Base-by-base conservation (phyloP, 2,329 filamentous ascomycete species). In the Biscogniauxia marginata region DNA sequence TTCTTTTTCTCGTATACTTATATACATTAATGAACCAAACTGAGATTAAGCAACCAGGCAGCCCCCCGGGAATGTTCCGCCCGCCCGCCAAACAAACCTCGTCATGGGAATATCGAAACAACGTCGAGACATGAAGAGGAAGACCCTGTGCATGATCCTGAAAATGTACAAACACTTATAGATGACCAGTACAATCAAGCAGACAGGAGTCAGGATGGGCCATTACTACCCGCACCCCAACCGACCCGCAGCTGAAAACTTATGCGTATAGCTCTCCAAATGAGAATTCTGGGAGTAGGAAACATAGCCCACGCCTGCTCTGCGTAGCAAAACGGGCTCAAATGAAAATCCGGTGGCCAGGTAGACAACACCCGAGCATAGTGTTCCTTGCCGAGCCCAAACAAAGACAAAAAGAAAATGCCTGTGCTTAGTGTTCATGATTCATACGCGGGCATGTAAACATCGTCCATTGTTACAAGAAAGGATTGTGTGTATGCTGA, bases 361-460 rank as follows among this genome's bases (percentile, higher is more conserved):
- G 30, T 16, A n/a, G 30, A 39, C 9, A 3, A 39, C 13, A 3
- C 13, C 30, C 30, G 13, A 8, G 30, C 13, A 39, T 39, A 1
- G 2, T 39, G 30, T 16, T n/a, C 6, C n/a, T 16, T 16, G 13
- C 30, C 5, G n/a, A 16, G 13, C 30, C 30, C 6, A n/a, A 39
- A 39, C 9, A 39, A 25, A 25, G 24, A 53, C 50, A 50, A 56
- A 58, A 54, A 22, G 50, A 50, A 60, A 53, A 45, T 51, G 59
- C 46, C 43, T 44, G 47, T 47, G 48, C 50, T 45, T 56, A 46
- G 50, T 54, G 21, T 54, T 60, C 59, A 30, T 61, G 49, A 51
- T 21, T 62, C 61, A 30, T 63, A 34, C 50, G 48, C 53, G 53
- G 39, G 64, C 69, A 64, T 71, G 50, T 64, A 69, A 68, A 64